These are phyloP conservation scores for Cucurbita moschata DNA, from an alignment of 306 rosid genomes.

Conservation along the genomic window DNA sequence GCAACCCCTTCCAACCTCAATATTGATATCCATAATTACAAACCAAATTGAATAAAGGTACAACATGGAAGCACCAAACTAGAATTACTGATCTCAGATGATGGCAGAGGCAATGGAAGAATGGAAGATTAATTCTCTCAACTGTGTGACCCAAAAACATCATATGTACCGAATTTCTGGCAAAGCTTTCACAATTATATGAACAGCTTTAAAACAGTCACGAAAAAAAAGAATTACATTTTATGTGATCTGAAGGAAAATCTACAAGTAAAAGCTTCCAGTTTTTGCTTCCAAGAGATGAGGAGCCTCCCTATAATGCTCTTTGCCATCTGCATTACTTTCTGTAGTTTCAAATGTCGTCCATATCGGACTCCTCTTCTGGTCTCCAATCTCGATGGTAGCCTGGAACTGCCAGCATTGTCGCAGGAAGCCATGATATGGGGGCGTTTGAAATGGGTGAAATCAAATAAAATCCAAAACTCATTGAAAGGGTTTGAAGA, in stretches of 20 bases:
- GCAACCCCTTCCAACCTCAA: background rate
- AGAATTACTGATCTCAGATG: background rate
- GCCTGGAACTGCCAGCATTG: too few species aligned
- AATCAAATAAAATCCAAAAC: slow-evolving; percentile 12
- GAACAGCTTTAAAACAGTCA: background rate
- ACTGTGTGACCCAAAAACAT: background rate
- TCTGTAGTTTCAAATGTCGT: slow-evolving; percentile 12
- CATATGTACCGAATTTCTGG: background rate
- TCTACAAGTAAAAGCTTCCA: slow-evolving; percentile 19
- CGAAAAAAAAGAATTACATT: background rate
- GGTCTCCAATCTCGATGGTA: too few species aligned
- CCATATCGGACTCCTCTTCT: slow-evolving; percentile 26
- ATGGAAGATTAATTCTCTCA: background rate
- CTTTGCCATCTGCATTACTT: slow-evolving; percentile 22
- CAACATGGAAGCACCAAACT: background rate
- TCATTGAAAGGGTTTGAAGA: background rate
- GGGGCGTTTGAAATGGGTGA: background rate
- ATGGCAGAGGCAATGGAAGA: background rate
- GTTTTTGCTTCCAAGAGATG: slow-evolving; percentile 28
- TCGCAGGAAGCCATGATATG: background rate
- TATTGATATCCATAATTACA: too few species aligned
- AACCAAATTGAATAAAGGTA: background rate
- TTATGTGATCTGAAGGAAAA: slow-evolving; percentile 20
- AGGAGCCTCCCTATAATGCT: slow-evolving; percentile 15
- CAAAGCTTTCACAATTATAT: background rate